Evolutionary conservation across 805 yeast species (phyloP).

Genomic region (Candida pseudofarinosa): DNA sequence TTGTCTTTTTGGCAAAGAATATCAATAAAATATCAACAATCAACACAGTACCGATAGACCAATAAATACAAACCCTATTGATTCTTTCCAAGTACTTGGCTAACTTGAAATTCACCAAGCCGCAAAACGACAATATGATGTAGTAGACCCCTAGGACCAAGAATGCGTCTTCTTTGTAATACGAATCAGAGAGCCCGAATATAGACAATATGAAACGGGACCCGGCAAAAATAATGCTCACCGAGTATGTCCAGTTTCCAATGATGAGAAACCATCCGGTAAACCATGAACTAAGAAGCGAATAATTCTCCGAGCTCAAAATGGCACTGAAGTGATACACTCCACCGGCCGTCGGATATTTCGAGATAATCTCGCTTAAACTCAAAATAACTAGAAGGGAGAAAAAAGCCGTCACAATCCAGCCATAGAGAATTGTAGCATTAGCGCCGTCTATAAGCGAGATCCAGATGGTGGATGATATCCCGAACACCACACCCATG

Average conservation of each 20-base stretch:
- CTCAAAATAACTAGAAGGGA: slow-evolving; percentile 65
- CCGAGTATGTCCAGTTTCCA: slow-evolving; percentile 77
- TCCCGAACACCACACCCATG: slow-evolving; percentile 80
- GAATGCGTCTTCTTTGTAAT: slow-evolving; percentile 53
- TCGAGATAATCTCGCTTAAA: slow-evolving; percentile 71
- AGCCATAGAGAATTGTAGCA: slow-evolving; percentile 71
- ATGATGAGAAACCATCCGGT: slow-evolving; percentile 73
- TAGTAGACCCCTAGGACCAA: slow-evolving; percentile 56
- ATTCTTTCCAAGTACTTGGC: slow-evolving; percentile 58
- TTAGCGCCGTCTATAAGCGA: slow-evolving; percentile 76
- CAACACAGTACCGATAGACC: slow-evolving; percentile 70
- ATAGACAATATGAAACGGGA: slow-evolving; percentile 68
- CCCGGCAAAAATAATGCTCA: slow-evolving; percentile 71
- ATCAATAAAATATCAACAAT: slow-evolving; percentile 62
- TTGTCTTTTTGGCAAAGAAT: slow-evolving; percentile 54
- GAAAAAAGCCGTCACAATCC: slow-evolving; percentile 61
- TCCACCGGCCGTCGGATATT: slow-evolving; percentile 73
- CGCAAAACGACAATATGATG: slow-evolving; percentile 53
- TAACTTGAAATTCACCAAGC: slow-evolving; percentile 58
- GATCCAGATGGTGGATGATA: slow-evolving; percentile 68
- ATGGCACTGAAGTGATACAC: slow-evolving; percentile 76
- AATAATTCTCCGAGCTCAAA: slow-evolving; percentile 53
- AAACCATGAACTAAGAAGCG: slow-evolving; percentile 65
- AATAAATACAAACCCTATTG: slow-evolving; percentile 64
- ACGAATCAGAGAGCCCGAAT: slow-evolving; percentile 56